Percentiles rank a stretch among this genome's conserved stretches.
Evolutionary conservation across 306 rosid species (phyloP).

Genomic region (Crataegus laevigata): DNA sequence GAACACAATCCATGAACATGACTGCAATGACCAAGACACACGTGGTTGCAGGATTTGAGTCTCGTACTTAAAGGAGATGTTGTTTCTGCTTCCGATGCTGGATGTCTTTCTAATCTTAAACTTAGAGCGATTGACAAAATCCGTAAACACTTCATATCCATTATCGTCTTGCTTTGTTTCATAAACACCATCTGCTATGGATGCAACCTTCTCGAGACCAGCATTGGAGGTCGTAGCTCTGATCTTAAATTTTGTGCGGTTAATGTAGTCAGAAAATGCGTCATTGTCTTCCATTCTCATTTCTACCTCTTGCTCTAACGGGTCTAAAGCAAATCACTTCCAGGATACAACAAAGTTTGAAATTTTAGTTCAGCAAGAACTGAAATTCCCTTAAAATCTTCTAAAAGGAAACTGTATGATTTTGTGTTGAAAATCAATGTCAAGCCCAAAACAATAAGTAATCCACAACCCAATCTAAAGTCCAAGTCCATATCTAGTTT

Average conservation of each 20-base stretch:
- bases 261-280: slow-evolving; percentile 26
- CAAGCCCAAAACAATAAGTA: no score
- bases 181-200: background rate
- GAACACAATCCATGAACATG: background rate
- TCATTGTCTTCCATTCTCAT: background rate
- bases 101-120: slow-evolving; percentile 19
- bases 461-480: no score
- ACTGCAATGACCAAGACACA: background rate
- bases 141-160: slow-evolving; percentile 4
- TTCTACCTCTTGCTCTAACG: no score
- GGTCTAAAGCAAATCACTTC: no score
- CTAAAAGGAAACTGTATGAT: no score
- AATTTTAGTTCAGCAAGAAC: no score
- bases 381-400: no score
- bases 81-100: slow-evolving; percentile 18
- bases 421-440: no score
- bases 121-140: slow-evolving; percentile 18
- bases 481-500: no score
- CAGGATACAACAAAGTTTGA: no score
- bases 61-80: slow-evolving; percentile 14
- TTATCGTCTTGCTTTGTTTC: slow-evolving; percentile 5
- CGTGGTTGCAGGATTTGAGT: background rate
- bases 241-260: slow-evolving; percentile 3
- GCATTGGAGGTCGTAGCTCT: slow-evolving; percentile 15
- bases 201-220: background rate